A percentile compares a stretch with the other conserved stretches of the same genome.
Conservation (phyloP, 169 alveolate species). For the Eimeria praecox region DNA sequence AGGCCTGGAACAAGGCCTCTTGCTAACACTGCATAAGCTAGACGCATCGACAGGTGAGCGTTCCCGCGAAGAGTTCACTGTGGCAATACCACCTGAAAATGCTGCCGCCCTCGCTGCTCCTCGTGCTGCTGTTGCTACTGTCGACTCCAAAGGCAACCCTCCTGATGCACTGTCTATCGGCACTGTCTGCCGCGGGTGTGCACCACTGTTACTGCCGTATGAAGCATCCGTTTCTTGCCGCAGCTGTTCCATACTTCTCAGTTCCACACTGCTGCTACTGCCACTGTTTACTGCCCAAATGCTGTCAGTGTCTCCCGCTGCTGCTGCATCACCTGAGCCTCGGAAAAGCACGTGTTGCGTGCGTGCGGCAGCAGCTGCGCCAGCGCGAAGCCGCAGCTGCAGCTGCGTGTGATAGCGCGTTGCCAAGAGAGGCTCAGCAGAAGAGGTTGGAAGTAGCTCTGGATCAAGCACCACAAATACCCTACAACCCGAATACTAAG, state of each 20-base stretch:
- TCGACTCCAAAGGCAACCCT: neutral
- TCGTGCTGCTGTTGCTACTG: neutral
- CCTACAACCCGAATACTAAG: neutral
- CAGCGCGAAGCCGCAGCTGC: conserved; percentile 56
- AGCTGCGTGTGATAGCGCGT: conserved; percentile 29
- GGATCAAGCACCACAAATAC: neutral
- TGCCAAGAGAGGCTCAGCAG: conserved; percentile 46
- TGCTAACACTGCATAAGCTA: conserved; percentile 26
- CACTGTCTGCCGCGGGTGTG: neutral
- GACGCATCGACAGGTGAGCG: neutral
- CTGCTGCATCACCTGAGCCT: conserved; percentile 3
- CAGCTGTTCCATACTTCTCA: conserved; percentile 9
- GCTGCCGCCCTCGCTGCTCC: neutral
- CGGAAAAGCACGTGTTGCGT: neutral
- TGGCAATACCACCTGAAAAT: neutral
- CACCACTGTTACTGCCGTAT: neutral
- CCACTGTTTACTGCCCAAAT: neutral
- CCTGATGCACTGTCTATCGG: neutral
- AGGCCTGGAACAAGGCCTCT: conserved; percentile 73
- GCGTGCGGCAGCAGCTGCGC: neutral
- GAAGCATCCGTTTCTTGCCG: neutral
- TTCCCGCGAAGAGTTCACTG: neutral
- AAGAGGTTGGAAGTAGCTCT: conserved; percentile 30
- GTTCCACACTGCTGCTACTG: conserved; percentile 18
- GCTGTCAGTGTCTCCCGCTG: neutral